These are phyloP conservation scores for Penstemon davidsonii DNA, from an alignment of 257 asterid species.

Conservation along the genomic window DNA sequence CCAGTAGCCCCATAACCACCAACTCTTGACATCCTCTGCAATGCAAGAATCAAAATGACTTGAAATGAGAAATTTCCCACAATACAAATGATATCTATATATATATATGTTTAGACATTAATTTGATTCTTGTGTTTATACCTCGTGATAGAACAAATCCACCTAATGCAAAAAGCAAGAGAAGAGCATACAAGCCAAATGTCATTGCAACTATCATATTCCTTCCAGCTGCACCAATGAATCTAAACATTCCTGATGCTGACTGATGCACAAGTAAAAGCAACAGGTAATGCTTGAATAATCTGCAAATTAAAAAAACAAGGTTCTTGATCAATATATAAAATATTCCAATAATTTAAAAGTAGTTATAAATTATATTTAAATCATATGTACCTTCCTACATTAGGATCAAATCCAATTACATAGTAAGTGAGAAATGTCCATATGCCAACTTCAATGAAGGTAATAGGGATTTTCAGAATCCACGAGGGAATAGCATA, in stretches of 20 bases:
- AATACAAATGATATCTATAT: not conserved
- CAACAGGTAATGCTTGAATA: constrained; percentile 57
- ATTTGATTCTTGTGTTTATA: constrained; percentile 21
- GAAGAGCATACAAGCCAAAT: constrained; percentile 56
- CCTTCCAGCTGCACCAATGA: constrained; percentile 56
- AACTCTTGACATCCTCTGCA: constrained; percentile 56
- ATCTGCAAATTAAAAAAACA: constrained; percentile 35
- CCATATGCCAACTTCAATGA: constrained; percentile 57
- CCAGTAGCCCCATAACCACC: constrained; percentile 91
- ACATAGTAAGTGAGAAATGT: constrained; percentile 55
- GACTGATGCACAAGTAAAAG: constrained; percentile 46
- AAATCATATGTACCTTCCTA: constrained; percentile 39
- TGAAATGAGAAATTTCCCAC: constrained; percentile 11
- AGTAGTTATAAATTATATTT: not conserved
- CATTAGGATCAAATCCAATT: constrained; percentile 66
- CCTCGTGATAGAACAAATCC: constrained; percentile 73
- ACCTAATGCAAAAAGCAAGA: constrained; percentile 56
- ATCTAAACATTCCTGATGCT: constrained; percentile 58
- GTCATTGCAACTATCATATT: constrained; percentile 69
- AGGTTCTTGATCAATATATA: constrained; percentile 5
- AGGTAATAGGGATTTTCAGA: constrained; percentile 53
- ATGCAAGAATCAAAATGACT: not conserved
- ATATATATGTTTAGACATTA: no score
- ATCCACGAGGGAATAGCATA: constrained; percentile 68
- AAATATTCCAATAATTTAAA: not conserved